Evolutionary conservation across 495 filamentous ascomycete genomes (phyloP).

Genomic region (Extremus antarcticus): DNA sequence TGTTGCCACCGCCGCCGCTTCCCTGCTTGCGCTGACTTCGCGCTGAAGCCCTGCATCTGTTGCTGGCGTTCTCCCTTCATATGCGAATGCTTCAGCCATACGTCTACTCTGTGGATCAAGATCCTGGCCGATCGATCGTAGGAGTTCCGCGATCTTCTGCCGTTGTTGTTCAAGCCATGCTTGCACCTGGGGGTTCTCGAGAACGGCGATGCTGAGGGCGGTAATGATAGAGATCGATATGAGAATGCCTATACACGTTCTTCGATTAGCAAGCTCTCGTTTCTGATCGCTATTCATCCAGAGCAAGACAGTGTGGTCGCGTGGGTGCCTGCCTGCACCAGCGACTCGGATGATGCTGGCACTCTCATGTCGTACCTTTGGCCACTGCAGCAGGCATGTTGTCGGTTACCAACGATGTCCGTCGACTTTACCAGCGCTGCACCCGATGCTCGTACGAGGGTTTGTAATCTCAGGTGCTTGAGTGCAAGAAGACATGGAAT

Average conservation of each 20-base stretch:
- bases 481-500: neutral
- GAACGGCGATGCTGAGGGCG: constrained; percentile 13
- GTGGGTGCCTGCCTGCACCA: too few relatives aligned
- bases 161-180: constrained; percentile 20
- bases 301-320: too few relatives aligned
- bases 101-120: constrained; percentile 15
- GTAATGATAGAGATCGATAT: constrained; percentile 16
- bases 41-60: constrained; percentile 10
- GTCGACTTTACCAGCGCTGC: neutral
- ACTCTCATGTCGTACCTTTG: neutral
- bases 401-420: neutral
- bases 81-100: constrained; percentile 17
- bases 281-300: neutral
- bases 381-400: neutral
- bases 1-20: constrained; percentile 13
- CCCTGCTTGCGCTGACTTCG: constrained; percentile 9
- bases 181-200: constrained; percentile 17
- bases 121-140: constrained; percentile 11
- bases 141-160: constrained; percentile 11
- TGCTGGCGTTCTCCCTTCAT: constrained; percentile 11
- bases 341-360: neutral
- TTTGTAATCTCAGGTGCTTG: neutral
- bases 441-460: neutral
- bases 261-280: neutral
- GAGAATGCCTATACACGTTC: constrained; percentile 11